phyloP scores from a whole-genome alignment of 1,139 yeast species.

The Kluyveromyces sp. region DNA sequence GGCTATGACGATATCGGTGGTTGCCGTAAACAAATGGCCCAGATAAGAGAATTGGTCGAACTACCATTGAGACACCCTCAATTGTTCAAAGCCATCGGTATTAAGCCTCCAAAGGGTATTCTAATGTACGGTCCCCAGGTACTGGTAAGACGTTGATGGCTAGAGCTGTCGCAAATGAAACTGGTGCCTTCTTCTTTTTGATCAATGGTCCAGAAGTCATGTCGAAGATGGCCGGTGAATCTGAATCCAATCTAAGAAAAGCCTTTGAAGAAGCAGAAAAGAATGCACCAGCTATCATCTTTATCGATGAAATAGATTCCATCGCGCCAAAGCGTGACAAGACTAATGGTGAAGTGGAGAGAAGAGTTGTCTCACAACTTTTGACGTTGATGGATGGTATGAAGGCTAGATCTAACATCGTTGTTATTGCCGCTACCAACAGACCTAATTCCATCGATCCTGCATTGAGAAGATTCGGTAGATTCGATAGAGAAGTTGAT shows the following conservation, averaged over 20 bases:
- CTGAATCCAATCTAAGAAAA: slow-evolving; percentile 92
- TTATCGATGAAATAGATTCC: slow-evolving; percentile 97
- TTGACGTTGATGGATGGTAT: slow-evolving; percentile 98
- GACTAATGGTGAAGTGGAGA: slow-evolving; percentile 97
- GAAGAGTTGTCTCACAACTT: slow-evolving; percentile 96
- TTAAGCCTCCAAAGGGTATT: slow-evolving; percentile 95
- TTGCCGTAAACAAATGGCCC: slow-evolving; percentile 97
- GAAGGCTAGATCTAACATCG: slow-evolving; percentile 96
- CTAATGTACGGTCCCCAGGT: slow-evolving; percentile 99
- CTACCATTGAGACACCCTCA: slow-evolving; percentile 96
- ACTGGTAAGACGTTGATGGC: slow-evolving; percentile 99
- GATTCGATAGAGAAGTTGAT: slow-evolving; percentile 98
- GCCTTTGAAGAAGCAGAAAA: slow-evolving; percentile 99
- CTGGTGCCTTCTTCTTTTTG: slow-evolving; percentile 96
- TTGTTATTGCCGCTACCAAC: slow-evolving; percentile 92
- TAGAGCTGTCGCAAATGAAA: slow-evolving; percentile 97
- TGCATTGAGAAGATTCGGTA: slow-evolving; percentile 95
- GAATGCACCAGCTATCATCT: slow-evolving; percentile 94
- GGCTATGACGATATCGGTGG: slow-evolving; percentile 99
- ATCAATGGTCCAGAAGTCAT: slow-evolving; percentile 99
- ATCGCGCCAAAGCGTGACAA: slow-evolving; percentile 99
- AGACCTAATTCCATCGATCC: slow-evolving; percentile 98
- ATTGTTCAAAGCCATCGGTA: slow-evolving; percentile 92
- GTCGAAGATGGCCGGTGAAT: slow-evolving; percentile 99
- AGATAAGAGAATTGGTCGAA: slow-evolving; percentile 93